Conservation (phyloP, 306 rosid genomes). For the Inga oerstediana region DNA sequence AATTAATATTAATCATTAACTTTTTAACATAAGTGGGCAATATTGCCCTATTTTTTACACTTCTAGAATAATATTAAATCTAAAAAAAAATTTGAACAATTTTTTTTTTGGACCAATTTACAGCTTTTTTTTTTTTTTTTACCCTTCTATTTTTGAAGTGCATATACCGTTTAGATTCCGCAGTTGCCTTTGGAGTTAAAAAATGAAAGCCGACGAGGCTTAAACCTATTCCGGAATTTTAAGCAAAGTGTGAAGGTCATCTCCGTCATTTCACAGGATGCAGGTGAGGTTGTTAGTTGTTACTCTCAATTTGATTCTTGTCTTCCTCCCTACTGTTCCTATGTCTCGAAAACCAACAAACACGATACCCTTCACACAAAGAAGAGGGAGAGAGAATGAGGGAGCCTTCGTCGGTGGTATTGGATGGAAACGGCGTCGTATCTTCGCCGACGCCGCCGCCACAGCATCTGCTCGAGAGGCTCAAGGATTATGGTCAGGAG, state of each 20-base stretch:
- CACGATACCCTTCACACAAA: not conserved
- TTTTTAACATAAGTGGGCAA: too few relatives aligned
- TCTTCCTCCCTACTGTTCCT: constrained; percentile 50
- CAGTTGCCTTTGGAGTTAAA: not conserved
- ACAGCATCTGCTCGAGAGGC: constrained; percentile 78
- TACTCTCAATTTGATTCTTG: constrained; percentile 53
- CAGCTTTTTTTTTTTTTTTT: too few relatives aligned
- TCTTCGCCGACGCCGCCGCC: constrained; percentile 57
- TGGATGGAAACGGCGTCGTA: constrained; percentile 48
- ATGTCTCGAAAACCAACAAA: constrained; percentile 28
- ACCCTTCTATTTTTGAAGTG: too few relatives aligned
- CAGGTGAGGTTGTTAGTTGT: constrained; percentile 30
- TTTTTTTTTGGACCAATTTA: too few relatives aligned
- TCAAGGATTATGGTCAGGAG: constrained; percentile 97
- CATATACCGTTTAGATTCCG: not conserved
- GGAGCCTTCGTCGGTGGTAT: constrained; percentile 50
- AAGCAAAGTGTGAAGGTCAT: constrained; percentile 16
- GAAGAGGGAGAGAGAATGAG: constrained; percentile 35
- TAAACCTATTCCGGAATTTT: not conserved
- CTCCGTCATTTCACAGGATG: constrained; percentile 24
- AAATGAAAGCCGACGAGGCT: not conserved
- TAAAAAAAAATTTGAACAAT: too few relatives aligned
- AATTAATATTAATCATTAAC: too few relatives aligned
- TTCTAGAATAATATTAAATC: too few relatives aligned
- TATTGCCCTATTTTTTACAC: too few relatives aligned